phyloP scores from a whole-genome alignment of 2,329 filamentous ascomycete species.

The Zymoseptoria ardabiliae region DNA sequence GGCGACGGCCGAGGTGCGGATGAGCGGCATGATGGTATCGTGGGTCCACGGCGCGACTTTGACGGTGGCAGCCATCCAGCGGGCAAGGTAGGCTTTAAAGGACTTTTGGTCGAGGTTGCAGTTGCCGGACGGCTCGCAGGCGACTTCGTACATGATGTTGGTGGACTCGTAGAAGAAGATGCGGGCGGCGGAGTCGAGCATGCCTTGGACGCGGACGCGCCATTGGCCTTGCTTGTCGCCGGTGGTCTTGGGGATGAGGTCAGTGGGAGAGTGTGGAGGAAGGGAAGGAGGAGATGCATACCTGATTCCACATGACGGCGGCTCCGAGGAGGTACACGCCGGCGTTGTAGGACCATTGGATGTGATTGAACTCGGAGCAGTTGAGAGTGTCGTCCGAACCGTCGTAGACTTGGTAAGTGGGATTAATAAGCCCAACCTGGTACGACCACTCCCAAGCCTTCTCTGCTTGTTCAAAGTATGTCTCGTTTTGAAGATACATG shows the following conservation, averaged over 20 bases:
- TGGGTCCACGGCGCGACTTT: slow-evolving; percentile 51
- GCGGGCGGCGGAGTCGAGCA: slow-evolving; percentile 23
- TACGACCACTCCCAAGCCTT: slow-evolving; percentile 30
- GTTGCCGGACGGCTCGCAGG: slow-evolving; percentile 33
- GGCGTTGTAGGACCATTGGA: slow-evolving; percentile 43
- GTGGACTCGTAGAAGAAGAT: slow-evolving; percentile 33
- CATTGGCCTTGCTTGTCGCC: slow-evolving; percentile 12
- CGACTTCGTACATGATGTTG: slow-evolving; percentile 37
- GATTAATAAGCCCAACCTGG: slow-evolving; percentile 49
- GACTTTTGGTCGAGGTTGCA: slow-evolving; percentile 40
- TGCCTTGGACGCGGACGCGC: slow-evolving; percentile 17
- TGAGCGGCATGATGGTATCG: slow-evolving; percentile 42
- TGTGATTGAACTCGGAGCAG: slow-evolving; percentile 38
- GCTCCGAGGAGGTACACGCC: slow-evolving; percentile 40
- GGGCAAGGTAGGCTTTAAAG: slow-evolving; percentile 40
- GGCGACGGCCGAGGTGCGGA: slow-evolving; percentile 46
- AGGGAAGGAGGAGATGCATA: slow-evolving; percentile 19
- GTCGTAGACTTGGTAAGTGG: slow-evolving; percentile 39
- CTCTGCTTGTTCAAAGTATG: slow-evolving; percentile 57
- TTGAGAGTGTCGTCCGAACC: slow-evolving; percentile 39
- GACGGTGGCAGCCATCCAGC: slow-evolving; percentile 46
- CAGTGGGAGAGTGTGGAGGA: not conserved
- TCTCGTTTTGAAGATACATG: slow-evolving; percentile 38
- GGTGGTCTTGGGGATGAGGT: slow-evolving; percentile 8
- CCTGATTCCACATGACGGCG: slow-evolving; percentile 42